Percentiles rank a stretch among this genome's conserved stretches.
Evolutionary conservation across 352 stramenopile genomes (phyloP).

Genomic region (Phytophthora constricta): DNA sequence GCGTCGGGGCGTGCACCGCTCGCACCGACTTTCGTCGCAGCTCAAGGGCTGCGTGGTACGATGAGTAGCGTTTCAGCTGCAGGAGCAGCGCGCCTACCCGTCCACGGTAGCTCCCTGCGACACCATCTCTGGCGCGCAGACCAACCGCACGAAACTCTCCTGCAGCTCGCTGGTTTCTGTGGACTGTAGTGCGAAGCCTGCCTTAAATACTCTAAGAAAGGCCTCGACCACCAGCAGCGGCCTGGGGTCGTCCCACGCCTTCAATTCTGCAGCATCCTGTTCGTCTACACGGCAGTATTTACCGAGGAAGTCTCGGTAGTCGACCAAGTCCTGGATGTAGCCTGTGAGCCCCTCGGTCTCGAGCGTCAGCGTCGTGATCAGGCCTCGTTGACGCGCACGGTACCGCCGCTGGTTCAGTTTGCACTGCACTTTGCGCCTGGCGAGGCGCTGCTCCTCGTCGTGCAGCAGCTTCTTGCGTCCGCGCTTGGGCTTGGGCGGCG

Average conservation of each 20-base stretch:
- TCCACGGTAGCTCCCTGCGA: slow-evolving; percentile 42
- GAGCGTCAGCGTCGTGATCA: slow-evolving; percentile 67
- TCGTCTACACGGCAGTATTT: slow-evolving; percentile 19
- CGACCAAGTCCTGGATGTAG: slow-evolving; percentile 50
- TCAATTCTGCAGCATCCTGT: not conserved
- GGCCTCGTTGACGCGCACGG: slow-evolving; percentile 61
- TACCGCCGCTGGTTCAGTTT: slow-evolving; percentile 80
- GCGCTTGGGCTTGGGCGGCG: slow-evolving; percentile 36
- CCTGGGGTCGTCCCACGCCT: slow-evolving; percentile 19
- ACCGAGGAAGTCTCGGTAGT: slow-evolving; percentile 59
- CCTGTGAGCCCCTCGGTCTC: slow-evolving; percentile 61
- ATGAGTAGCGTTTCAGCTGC: slow-evolving; percentile 76
- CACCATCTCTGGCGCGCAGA: slow-evolving; percentile 44
- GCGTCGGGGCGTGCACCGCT: slow-evolving; percentile 37
- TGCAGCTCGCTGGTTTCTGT: slow-evolving; percentile 61
- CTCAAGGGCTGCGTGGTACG: slow-evolving; percentile 67
- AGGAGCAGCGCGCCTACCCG: slow-evolving; percentile 51
- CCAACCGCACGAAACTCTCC: slow-evolving; percentile 61
- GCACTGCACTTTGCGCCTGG: slow-evolving; percentile 72
- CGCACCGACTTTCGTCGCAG: slow-evolving; percentile 23
- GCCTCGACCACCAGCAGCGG: slow-evolving; percentile 53
- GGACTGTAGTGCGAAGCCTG: slow-evolving; percentile 74
- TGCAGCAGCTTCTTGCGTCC: slow-evolving; percentile 63
- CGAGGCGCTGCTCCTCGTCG: slow-evolving; percentile 67
- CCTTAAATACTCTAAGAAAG: slow-evolving; percentile 57